Conservation (phyloP, 2,329 filamentous ascomycete genomes). For the Dactylellina sp. region DNA sequence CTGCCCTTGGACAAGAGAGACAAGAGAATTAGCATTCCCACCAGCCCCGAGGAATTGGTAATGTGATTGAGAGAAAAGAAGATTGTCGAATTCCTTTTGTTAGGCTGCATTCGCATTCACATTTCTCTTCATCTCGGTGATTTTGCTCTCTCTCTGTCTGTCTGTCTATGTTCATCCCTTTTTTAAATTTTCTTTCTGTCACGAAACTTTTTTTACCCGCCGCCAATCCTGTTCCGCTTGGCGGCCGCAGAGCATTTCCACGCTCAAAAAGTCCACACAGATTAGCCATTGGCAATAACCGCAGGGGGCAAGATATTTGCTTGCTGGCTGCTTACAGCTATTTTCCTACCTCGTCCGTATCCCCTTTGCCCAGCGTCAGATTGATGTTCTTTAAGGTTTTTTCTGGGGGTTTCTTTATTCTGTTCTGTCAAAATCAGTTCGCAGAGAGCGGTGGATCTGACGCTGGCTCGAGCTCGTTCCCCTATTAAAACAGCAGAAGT, state of each 20-base stretch:
- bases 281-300: conserved; percentile 51
- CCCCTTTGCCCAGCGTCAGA: conserved; percentile 28
- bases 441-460: conserved; percentile 38
- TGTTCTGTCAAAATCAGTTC: no score
- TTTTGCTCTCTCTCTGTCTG: no score
- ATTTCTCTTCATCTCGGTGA: neutral
- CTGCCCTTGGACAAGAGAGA: no score
- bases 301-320: conserved; percentile 36
- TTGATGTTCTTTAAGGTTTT: neutral
- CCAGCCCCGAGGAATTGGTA: no score
- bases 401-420: neutral
- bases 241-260: conserved; percentile 36
- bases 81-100: no score
- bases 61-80: no score
- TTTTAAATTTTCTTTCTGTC: neutral
- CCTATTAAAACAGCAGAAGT: conserved; percentile 1
- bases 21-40: no score
- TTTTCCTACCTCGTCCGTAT: neutral
- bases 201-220: conserved; percentile 30
- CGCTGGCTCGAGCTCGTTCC: conserved; percentile 8
- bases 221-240: conserved; percentile 33
- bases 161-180: conserved; percentile 3
- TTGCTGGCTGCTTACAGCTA: neutral
- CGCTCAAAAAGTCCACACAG: conserved; percentile 9
- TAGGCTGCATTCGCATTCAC: no score